Base-by-base conservation (phyloP, 768 basidiomycete species). In the Hericium coralloides region DNA sequence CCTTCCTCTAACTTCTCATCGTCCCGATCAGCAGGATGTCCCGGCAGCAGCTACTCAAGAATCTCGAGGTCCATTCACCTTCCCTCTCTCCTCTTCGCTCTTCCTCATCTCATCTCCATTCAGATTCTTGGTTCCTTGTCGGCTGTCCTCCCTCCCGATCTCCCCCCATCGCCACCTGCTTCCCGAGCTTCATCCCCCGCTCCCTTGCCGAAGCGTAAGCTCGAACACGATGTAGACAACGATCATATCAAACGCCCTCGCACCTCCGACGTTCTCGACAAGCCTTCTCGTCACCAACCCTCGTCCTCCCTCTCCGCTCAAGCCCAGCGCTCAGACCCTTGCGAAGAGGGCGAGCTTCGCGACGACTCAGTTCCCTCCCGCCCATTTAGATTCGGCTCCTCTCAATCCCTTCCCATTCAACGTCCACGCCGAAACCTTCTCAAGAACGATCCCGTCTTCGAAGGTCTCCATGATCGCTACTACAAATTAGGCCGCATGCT, bases 401-500 rank as follows among this genome's bases (percentile, higher is more conserved):
- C 48, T 63, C n/a, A 37, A 62, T 55, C 65, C 59, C 69, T 83
- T 18, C 87, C 86, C 58, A 78, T 87, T 58, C 80, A 84, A 51
- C 77, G 85, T 12, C 85, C 86, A 7, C 82, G 82, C 65, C 81
- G 83, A 52, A 83, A 85, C 59, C 59, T 60, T 26, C 57, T 45
- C 38, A 60, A 61, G 20, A 57, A 62, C 76, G 76, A 66, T 71
- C 75, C 73, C 39, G 76, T 83, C 63, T 83, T 76, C 66, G 82
- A 87, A 54, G 72, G 70, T 39, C 72, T 89, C 43, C 81, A 89
- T 64, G 79, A 86, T 66, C 82, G 78, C 65, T 92, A 88, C 66
- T 82, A 89, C 62, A 70, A 70, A 3, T 78, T 79, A 18, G 91
- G 87, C 20, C 83, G 89, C 57, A 73, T 77, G 62, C 85, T 93